A percentile compares a stretch with the other conserved stretches of the same genome.
Evolutionary conservation across 2,329 filamentous ascomycete species (phyloP).

Genomic region (Pyrenochaeta sp.): DNA sequence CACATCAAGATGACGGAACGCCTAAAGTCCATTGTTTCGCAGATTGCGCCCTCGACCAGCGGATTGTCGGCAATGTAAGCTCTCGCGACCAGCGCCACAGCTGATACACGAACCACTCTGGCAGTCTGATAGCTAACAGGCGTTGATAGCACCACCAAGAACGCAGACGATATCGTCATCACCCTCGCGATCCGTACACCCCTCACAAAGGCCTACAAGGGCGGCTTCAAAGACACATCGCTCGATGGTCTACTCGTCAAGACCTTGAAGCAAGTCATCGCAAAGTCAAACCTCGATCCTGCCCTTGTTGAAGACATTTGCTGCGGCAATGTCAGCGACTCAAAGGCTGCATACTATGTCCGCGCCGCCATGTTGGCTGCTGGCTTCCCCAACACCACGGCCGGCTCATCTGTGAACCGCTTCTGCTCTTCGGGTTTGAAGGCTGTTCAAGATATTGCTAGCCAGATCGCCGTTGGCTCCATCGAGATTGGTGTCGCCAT

Average conservation of each 20-base stretch:
- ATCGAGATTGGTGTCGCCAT: slow-evolving; percentile 90
- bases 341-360: slow-evolving; percentile 87
- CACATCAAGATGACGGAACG: slow-evolving; percentile 68
- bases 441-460: slow-evolving; percentile 92
- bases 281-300: slow-evolving; percentile 80
- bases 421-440: slow-evolving; percentile 98
- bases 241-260: slow-evolving; percentile 88
- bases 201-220: slow-evolving; percentile 86
- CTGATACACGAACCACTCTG: neutral
- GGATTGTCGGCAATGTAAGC: slow-evolving; percentile 80
- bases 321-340: slow-evolving; percentile 88
- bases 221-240: slow-evolving; percentile 92
- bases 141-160: slow-evolving; percentile 78
- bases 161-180: slow-evolving; percentile 95
- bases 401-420: slow-evolving; percentile 84
- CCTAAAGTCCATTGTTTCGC: slow-evolving; percentile 86
- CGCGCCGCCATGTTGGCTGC: slow-evolving; percentile 89
- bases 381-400: slow-evolving; percentile 90
- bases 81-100: slow-evolving; percentile 7
- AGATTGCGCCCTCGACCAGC: slow-evolving; percentile 78
- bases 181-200: slow-evolving; percentile 91
- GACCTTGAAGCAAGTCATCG: slow-evolving; percentile 71
- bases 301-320: slow-evolving; percentile 87
- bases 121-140: slow-evolving; percentile 13
- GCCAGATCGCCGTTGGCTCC: slow-evolving; percentile 79